Conservation (phyloP, 805 yeast species). For the Dipodascopsis uninucleata region DNA sequence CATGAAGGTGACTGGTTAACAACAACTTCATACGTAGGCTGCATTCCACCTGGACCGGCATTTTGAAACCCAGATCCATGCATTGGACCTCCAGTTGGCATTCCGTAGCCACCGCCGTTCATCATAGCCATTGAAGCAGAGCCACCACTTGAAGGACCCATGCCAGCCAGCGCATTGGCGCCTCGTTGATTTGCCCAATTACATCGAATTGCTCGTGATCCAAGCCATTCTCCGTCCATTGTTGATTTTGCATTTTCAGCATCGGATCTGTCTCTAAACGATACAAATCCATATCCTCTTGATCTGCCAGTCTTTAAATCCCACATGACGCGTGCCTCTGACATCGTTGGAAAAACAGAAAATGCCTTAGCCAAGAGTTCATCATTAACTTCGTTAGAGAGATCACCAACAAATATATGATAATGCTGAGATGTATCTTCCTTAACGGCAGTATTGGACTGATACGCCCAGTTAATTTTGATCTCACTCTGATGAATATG, state of each 20-base stretch:
- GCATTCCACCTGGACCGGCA: constrained; percentile 29
- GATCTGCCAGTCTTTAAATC: constrained; percentile 64
- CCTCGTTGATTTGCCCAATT: constrained; percentile 76
- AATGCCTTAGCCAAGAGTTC: constrained; percentile 61
- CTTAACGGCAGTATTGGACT: constrained; percentile 53
- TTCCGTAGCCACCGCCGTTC: constrained; percentile 16
- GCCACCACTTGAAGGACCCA: constrained; percentile 1
- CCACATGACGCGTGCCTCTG: constrained; percentile 95
- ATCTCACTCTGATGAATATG: constrained; percentile 52
- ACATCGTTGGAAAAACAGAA: constrained; percentile 52
- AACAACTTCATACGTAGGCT: constrained; percentile 65
- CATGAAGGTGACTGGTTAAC: constrained; percentile 75
- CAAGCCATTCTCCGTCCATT: constrained; percentile 70
- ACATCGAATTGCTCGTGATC: constrained; percentile 74
- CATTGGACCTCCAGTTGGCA: neutral
- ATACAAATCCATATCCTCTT: constrained; percentile 87
- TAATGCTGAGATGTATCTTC: constrained; percentile 40
- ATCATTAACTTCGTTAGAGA: constrained; percentile 78
- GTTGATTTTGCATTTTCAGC: constrained; percentile 69
- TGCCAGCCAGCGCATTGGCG: neutral
- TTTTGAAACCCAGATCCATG: neutral
- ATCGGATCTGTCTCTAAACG: constrained; percentile 60
- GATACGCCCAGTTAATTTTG: constrained; percentile 78
- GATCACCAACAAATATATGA: constrained; percentile 82
- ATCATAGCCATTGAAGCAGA: neutral